Conservation (phyloP, 176 grass and related monocot genomes). For the Oryza officinalis region DNA sequence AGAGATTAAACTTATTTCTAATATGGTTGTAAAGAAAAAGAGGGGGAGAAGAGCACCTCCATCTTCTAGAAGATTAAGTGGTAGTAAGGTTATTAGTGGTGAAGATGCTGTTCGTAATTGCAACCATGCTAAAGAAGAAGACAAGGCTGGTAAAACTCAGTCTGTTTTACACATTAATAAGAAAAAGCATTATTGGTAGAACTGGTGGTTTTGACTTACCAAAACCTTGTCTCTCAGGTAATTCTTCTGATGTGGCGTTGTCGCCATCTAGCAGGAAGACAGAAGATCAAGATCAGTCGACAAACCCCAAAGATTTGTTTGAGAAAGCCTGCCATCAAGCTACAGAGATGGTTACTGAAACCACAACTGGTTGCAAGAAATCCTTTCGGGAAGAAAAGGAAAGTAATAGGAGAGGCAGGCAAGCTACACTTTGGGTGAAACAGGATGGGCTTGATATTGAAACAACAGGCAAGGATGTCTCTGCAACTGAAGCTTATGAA, state of each 20-base stretch:
- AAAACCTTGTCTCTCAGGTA: constrained; percentile 14
- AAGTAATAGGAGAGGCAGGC: not conserved
- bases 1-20: constrained; percentile 33
- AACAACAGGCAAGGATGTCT: not conserved
- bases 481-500: constrained; percentile 33
- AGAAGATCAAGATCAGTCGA: constrained; percentile 32
- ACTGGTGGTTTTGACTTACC: constrained; percentile 7
- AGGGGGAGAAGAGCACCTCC: constrained; percentile 38
- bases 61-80: constrained; percentile 28
- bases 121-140: constrained; percentile 35
- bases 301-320: constrained; percentile 18
- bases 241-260: constrained; percentile 11
- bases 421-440: constrained; percentile 8
- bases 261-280: constrained; percentile 33
- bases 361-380: constrained; percentile 17
- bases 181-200: constrained; percentile 10
- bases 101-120: constrained; percentile 35
- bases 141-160: constrained; percentile 15
- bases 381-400: not conserved
- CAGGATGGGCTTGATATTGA: constrained; percentile 15
- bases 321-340: constrained; percentile 18
- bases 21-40: constrained; percentile 45
- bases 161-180: constrained; percentile 25
- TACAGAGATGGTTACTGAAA: constrained; percentile 4
- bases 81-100: constrained; percentile 32